A percentile compares a stretch with the other conserved stretches of the same genome.
Conservation (phyloP, 768 basidiomycete species). For the Boletus rex-veris region DNA sequence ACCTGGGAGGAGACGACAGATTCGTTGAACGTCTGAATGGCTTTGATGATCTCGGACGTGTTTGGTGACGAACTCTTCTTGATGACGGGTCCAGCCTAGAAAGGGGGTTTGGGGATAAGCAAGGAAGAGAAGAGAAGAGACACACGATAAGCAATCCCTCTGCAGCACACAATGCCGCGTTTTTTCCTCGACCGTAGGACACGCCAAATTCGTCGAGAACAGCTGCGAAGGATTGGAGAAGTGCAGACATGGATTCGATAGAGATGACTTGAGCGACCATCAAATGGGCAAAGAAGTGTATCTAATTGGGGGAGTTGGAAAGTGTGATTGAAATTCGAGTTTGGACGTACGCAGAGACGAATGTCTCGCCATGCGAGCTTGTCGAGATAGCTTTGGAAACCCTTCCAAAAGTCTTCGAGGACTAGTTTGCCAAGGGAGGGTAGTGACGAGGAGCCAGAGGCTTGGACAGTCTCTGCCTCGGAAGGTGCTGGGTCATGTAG, state of each 20-base stretch:
- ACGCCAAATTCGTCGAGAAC: slow-evolving; percentile 90
- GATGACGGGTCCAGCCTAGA: slow-evolving; percentile 65
- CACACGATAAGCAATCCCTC: slow-evolving; percentile 76
- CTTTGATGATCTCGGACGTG: slow-evolving; percentile 63
- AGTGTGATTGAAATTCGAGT: not conserved
- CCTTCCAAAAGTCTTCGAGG: slow-evolving; percentile 87
- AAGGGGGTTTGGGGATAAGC: not conserved
- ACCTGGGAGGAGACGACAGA: slow-evolving; percentile 54
- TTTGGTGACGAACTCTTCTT: slow-evolving; percentile 57
- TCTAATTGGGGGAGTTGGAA: slow-evolving; percentile 42
- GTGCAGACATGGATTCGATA: slow-evolving; percentile 69
- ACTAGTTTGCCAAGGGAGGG: slow-evolving; percentile 64
- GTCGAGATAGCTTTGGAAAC: slow-evolving; percentile 85
- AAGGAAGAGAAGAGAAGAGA: not conserved
- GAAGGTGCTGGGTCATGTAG: slow-evolving; percentile 48
- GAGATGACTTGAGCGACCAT: slow-evolving; percentile 74
- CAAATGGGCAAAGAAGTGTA: slow-evolving; percentile 91
- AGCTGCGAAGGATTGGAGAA: slow-evolving; percentile 79
- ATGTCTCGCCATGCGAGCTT: slow-evolving; percentile 89
- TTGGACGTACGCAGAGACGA: slow-evolving; percentile 69
- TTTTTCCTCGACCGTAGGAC: slow-evolving; percentile 78
- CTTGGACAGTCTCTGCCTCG: slow-evolving; percentile 31
- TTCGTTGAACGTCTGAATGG: slow-evolving; percentile 70
- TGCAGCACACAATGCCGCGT: slow-evolving; percentile 75
- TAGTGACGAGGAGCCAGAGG: slow-evolving; percentile 28